Evolutionary conservation across 176 grass and related monocot species (phyloP).

Genomic region (Sorghum bicolor): DNA sequence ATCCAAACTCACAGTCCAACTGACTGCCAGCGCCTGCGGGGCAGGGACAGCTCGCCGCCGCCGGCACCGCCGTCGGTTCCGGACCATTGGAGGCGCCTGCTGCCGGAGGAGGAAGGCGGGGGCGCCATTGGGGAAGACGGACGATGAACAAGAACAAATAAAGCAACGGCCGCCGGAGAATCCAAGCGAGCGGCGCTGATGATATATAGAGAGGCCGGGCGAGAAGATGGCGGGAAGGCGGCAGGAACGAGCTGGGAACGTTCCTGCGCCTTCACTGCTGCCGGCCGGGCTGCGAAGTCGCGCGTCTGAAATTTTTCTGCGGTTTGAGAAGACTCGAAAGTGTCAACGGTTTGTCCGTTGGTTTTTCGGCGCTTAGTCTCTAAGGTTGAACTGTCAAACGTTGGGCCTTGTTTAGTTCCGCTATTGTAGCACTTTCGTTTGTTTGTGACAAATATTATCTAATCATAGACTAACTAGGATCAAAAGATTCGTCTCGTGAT

Average conservation of each 20-base stretch:
- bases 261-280: background rate
- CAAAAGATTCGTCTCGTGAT: too few relatives aligned
- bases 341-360: constrained; percentile 8
- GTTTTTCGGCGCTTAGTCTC: background rate
- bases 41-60: constrained; percentile 16
- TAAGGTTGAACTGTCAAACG: background rate
- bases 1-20: constrained; percentile 36
- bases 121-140: constrained; percentile 33
- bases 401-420: too few relatives aligned
- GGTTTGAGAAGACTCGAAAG: background rate
- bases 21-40: constrained; percentile 41
- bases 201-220: constrained; percentile 25
- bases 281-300: background rate
- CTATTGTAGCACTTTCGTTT: too few relatives aligned
- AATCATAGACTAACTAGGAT: too few relatives aligned
- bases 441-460: too few relatives aligned
- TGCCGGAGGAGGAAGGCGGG: constrained; percentile 26
- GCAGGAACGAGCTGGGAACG: constrained; percentile 33
- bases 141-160: background rate
- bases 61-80: background rate
- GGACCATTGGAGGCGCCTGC: constrained; percentile 4
- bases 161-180: constrained; percentile 9
- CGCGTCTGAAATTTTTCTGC: background rate
- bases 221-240: constrained; percentile 34
- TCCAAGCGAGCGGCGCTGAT: background rate